Evolutionary conservation across 1,139 yeast genomes (phyloP).

Genomic region (Suhomyces guaymorum): DNA sequence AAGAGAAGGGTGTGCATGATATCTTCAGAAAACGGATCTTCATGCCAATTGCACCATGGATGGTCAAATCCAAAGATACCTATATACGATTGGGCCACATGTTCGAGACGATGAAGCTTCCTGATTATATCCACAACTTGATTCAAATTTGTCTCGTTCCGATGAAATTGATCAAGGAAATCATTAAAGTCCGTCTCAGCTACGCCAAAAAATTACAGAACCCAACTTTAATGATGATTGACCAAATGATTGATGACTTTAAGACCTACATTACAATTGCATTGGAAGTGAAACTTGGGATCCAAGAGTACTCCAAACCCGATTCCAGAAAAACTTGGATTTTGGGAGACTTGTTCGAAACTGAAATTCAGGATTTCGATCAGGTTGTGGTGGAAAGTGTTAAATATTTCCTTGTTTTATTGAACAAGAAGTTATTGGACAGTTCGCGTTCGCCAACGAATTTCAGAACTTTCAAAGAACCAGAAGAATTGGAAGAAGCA

Average conservation of each 20-base stretch:
- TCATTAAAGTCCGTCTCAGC: slow-evolving; percentile 69
- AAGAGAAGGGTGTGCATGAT: slow-evolving; percentile 77
- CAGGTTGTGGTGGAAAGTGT: slow-evolving; percentile 73
- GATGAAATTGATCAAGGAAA: slow-evolving; percentile 75
- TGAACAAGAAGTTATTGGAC: slow-evolving; percentile 77
- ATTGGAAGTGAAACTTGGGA: slow-evolving; percentile 69
- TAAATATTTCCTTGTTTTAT: slow-evolving; percentile 65
- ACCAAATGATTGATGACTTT: slow-evolving; percentile 88
- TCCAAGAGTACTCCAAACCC: slow-evolving; percentile 65
- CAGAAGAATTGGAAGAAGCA: slow-evolving; percentile 80
- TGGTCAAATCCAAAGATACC: slow-evolving; percentile 75
- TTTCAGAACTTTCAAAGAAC: slow-evolving; percentile 85
- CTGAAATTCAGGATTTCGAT: slow-evolving; percentile 60
- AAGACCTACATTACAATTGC: slow-evolving; percentile 76
- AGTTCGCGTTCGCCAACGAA: slow-evolving; percentile 64
- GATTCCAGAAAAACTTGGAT: slow-evolving; percentile 69
- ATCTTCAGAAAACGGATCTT: slow-evolving; percentile 65
- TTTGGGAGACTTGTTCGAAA: slow-evolving; percentile 64
- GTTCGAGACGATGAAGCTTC: slow-evolving; percentile 71
- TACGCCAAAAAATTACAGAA: slow-evolving; percentile 79
- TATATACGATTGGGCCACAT: slow-evolving; percentile 62
- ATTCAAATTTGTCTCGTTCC: slow-evolving; percentile 75
- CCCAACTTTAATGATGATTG: slow-evolving; percentile 95
- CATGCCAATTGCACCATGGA: slow-evolving; percentile 65
- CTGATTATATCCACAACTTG: slow-evolving; percentile 69